Conservation (phyloP, 2,329 filamentous ascomycete genomes). For the Colletotrichum kahawae region DNA sequence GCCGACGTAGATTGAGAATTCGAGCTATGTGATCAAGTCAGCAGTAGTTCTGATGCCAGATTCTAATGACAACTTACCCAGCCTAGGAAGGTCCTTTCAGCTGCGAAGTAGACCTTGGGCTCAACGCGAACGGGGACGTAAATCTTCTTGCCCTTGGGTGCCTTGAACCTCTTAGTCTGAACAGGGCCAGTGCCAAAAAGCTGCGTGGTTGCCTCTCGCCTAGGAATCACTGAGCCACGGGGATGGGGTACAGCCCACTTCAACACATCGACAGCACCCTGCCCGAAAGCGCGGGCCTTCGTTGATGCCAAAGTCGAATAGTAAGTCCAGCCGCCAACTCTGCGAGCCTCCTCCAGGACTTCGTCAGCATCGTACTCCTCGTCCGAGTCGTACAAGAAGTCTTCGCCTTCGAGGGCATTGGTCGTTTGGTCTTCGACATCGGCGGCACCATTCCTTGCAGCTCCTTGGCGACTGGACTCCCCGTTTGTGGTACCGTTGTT, state of each 20-base stretch:
- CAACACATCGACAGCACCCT: conserved; percentile 47
- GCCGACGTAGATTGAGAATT: conserved; percentile 94
- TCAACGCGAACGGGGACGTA: conserved; percentile 96
- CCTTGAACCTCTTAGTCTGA: conserved; percentile 67
- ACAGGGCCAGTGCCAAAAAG: conserved; percentile 62
- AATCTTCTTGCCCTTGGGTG: conserved; percentile 86
- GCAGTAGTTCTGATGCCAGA: neutral
- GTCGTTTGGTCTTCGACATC: conserved; percentile 88
- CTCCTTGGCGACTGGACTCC: conserved; percentile 43
- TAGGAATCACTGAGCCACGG: conserved; percentile 59
- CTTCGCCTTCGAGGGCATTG: conserved; percentile 66
- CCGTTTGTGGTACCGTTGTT: conserved; percentile 28
- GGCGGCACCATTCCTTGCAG: conserved; percentile 39
- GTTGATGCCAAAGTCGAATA: conserved; percentile 62
- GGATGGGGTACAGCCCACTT: conserved; percentile 61
- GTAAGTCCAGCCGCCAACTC: conserved; percentile 79
- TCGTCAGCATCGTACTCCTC: conserved; percentile 80
- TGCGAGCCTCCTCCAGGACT: conserved; percentile 77
- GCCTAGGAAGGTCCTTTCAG: conserved; percentile 92
- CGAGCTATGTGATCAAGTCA: conserved; percentile 63
- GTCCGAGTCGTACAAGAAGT: conserved; percentile 91
- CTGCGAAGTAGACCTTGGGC: conserved; percentile 97
- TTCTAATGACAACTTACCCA: conserved; percentile 66
- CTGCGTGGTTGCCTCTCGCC: conserved; percentile 57
- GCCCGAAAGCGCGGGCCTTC: conserved; percentile 48